Percentiles rank a stretch among this genome's conserved stretches.
These are phyloP conservation scores for Phytophthora pseudosyringae DNA, from an alignment of 352 stramenopile species.

Conservation along the genomic window DNA sequence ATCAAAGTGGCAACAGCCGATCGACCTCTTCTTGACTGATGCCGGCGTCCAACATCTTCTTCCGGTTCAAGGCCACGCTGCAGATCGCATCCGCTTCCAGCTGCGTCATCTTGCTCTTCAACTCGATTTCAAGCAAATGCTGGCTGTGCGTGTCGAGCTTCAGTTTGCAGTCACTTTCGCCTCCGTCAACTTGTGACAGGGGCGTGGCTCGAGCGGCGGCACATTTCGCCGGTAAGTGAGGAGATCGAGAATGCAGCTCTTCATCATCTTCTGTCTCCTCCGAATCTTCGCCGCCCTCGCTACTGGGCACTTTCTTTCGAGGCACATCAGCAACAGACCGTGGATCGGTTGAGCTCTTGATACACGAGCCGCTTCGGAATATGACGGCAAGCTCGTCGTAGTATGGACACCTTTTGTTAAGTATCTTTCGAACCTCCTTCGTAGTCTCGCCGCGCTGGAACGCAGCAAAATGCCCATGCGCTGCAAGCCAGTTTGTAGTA, in stretches of 20 bases:
- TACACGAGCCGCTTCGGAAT: not conserved
- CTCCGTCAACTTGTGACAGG: not conserved
- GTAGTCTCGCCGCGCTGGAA: not conserved
- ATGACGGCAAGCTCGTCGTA: conserved; percentile 7
- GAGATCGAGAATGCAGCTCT: conserved; percentile 1
- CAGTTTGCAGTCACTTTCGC: not conserved
- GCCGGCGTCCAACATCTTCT: conserved; percentile 47
- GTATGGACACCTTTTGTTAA: conserved; percentile 8
- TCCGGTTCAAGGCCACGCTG: conserved; percentile 44
- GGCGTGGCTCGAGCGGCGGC: not conserved
- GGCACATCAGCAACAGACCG: not conserved
- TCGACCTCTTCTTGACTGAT: conserved; percentile 38
- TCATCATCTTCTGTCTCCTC: not conserved
- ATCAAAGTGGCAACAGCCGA: conserved; percentile 35
- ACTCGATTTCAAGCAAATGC: conserved; percentile 32
- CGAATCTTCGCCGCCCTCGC: not conserved
- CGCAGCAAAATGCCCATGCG: not conserved
- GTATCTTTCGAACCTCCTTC: not conserved
- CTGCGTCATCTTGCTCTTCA: conserved; percentile 40
- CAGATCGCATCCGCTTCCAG: conserved; percentile 30
- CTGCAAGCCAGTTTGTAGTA: conserved; percentile 10
- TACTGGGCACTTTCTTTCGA: not conserved
- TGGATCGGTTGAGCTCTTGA: no score
- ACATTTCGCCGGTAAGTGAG: not conserved
- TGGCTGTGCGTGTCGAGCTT: not conserved